Percentiles rank a stretch among this genome's conserved stretches.
Evolutionary conservation across 257 asterid genomes (phyloP).

Genomic region (Marsdenia floribunda): DNA sequence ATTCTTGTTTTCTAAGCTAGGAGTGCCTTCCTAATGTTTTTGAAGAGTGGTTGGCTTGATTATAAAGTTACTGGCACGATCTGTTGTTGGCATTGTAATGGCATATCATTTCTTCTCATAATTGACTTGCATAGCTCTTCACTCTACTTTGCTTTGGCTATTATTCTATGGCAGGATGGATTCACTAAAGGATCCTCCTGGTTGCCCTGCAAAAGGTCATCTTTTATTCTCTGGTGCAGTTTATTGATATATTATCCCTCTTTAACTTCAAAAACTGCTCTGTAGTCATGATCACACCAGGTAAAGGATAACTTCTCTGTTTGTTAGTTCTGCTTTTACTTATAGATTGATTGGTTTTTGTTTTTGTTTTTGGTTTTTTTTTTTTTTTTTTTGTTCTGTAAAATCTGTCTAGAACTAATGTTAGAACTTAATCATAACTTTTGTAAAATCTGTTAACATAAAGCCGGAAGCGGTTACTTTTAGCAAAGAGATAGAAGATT

Average conservation of each 20-base stretch:
- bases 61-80: not conserved
- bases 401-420: not conserved
- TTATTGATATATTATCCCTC: no score
- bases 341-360: not conserved
- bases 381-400: no score
- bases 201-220: not conserved
- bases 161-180: not conserved
- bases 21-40: constrained; percentile 29
- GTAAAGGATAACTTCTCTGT: not conserved
- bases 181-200: not conserved
- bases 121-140: not conserved
- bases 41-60: constrained; percentile 27
- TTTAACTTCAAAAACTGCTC: no score
- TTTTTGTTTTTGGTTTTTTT: no score
- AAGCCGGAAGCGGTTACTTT: no score
- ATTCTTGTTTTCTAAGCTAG: constrained; percentile 13
- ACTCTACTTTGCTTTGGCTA: no score
- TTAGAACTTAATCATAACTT: not conserved
- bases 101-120: not conserved
- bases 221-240: not conserved
- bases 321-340: not conserved
- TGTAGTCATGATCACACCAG: not conserved
- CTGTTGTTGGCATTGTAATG: not conserved
- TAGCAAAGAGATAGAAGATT: not conserved
- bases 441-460: no score